Conservation (phyloP, 768 basidiomycete genomes). For the Lactifluus rugatus region DNA sequence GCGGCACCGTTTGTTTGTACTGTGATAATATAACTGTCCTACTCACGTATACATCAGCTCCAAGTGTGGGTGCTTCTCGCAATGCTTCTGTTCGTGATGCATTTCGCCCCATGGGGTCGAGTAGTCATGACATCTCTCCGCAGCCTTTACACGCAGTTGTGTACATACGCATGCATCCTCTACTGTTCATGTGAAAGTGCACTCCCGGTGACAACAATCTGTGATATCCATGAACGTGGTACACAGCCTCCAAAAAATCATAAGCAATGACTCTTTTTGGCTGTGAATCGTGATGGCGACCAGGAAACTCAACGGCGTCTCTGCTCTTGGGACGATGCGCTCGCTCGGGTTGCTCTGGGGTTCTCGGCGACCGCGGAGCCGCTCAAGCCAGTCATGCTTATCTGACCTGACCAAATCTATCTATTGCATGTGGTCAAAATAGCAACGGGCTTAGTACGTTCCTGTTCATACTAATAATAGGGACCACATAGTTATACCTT, state of each 20-base stretch:
- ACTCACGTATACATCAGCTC: background rate
- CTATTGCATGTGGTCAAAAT: background rate
- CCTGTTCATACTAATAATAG: too few species aligned
- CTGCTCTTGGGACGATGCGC: background rate
- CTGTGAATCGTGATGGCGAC: background rate
- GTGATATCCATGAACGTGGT: background rate
- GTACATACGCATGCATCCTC: background rate
- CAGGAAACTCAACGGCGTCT: background rate
- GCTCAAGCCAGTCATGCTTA: background rate
- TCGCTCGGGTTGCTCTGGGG: background rate
- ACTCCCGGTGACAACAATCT: background rate
- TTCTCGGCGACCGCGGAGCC: background rate
- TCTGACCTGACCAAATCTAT: background rate
- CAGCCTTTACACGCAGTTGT: background rate
- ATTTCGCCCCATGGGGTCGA: background rate
- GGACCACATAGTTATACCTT: too few species aligned
- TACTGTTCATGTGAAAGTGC: background rate
- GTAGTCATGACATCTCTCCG: background rate
- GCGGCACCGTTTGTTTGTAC: background rate
- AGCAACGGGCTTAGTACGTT: background rate
- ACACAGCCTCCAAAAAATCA: background rate
- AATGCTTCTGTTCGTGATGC: background rate
- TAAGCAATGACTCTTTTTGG: background rate
- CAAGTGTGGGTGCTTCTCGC: background rate
- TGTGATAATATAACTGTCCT: background rate